Conservation (phyloP, 306 rosid species). For the Mimosa pudica region DNA sequence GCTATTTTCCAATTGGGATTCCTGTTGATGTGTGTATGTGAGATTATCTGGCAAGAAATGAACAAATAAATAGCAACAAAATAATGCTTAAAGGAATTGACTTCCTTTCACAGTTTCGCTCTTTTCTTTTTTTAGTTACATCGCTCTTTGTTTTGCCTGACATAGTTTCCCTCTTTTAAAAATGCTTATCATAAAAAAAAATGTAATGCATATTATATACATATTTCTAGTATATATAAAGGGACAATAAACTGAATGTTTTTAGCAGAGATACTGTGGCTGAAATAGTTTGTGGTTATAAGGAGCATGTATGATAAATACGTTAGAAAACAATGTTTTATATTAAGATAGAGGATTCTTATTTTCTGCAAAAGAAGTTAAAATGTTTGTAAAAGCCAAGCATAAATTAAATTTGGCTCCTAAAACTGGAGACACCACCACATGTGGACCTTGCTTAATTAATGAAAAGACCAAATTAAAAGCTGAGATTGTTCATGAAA, state of each 20-base stretch:
- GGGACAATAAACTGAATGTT: too few species aligned
- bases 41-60: background rate
- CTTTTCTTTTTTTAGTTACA: too few species aligned
- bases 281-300: too few species aligned
- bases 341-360: background rate
- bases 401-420: background rate
- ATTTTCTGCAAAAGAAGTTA: background rate
- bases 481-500: background rate
- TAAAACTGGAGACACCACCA: background rate
- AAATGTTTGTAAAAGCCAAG: background rate
- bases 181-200: too few species aligned
- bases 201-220: too few species aligned
- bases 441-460: background rate
- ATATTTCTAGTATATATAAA: too few species aligned
- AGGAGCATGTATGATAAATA: too few species aligned
- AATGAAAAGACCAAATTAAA: background rate
- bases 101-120: background rate
- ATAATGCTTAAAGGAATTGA: too few species aligned
- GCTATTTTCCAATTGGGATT: background rate
- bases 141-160: too few species aligned
- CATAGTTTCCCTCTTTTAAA: too few species aligned
- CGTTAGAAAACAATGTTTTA: too few species aligned
- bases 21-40: background rate
- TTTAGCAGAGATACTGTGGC: too few species aligned
- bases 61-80: background rate